Evolutionary conservation across 768 basidiomycete genomes (phyloP).

Genomic region (Lactarius sanguifluus): DNA sequence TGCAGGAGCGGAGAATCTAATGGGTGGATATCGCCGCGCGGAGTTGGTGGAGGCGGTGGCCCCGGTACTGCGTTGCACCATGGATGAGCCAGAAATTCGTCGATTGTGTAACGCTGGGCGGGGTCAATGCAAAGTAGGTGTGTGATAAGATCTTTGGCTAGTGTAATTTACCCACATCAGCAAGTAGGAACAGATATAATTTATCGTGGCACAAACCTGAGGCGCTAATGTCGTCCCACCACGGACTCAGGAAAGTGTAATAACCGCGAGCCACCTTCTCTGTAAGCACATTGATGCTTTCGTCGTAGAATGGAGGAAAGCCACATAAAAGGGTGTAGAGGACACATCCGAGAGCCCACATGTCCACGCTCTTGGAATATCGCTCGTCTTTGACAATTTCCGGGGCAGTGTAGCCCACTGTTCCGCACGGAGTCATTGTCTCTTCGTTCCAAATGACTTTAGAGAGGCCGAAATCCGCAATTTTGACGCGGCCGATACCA

Average conservation of each 20-base stretch:
- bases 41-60: conserved; percentile 66
- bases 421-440: conserved; percentile 99
- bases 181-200: conserved; percentile 18
- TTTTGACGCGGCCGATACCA: conserved; percentile 96
- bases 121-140: conserved; percentile 96
- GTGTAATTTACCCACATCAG: conserved; percentile 8
- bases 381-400: conserved; percentile 99
- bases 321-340: conserved; percentile 97
- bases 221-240: conserved; percentile 96
- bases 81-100: conserved; percentile 94
- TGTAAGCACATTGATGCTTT: conserved; percentile 95
- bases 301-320: conserved; percentile 98
- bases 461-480: conserved; percentile 95
- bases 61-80: conserved; percentile 81
- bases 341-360: conserved; percentile 99
- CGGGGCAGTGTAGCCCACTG: conserved; percentile 98
- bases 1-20: conserved; percentile 91
- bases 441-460: conserved; percentile 99
- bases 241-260: conserved; percentile 97
- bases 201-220: conserved; percentile 52
- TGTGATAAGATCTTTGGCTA: conserved; percentile 93
- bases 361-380: conserved; percentile 95
- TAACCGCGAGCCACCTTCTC: conserved; percentile 97
- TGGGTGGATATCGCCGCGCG: conserved; percentile 45
- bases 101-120: conserved; percentile 93